These are phyloP conservation scores for Aureobasidium sp. DNA, from an alignment of 2,329 filamentous ascomycete genomes.

Conservation along the genomic window DNA sequence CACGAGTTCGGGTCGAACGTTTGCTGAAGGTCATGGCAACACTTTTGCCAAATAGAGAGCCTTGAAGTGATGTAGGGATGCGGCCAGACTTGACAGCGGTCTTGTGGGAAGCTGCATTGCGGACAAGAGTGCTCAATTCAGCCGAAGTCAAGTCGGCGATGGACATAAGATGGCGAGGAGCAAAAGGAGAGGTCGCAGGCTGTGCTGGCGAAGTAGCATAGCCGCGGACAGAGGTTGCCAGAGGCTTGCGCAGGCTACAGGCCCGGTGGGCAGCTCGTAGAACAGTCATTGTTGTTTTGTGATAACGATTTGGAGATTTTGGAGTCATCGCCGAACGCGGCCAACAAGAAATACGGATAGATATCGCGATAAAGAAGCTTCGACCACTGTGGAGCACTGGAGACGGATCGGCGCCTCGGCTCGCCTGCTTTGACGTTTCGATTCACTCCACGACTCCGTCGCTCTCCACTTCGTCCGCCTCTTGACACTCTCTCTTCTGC, in stretches of 20 bases:
- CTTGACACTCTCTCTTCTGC: not conserved
- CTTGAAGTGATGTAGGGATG: conserved; percentile 49
- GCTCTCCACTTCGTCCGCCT: not conserved
- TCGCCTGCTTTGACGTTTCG: not conserved
- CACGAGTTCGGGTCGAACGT: conserved; percentile 82
- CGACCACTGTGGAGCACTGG: not conserved
- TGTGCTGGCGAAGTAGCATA: conserved; percentile 22
- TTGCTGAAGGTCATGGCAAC: conserved; percentile 97
- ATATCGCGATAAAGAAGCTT: not conserved
- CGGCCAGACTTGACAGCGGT: conserved; percentile 59
- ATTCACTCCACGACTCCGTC: not conserved
- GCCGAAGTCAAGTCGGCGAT: conserved; percentile 74
- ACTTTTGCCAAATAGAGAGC: conserved; percentile 63
- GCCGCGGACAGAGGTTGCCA: not conserved
- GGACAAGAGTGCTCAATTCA: conserved; percentile 74
- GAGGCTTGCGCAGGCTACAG: not conserved
- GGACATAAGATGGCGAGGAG: conserved; percentile 80
- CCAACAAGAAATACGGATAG: not conserved
- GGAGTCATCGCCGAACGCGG: conserved; percentile 4
- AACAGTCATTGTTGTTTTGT: conserved; percentile 1
- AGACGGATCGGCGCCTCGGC: not conserved
- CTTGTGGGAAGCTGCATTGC: conserved; percentile 74
- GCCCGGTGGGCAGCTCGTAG: conserved; percentile 1
- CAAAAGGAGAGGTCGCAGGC: conserved; percentile 44
- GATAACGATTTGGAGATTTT: not conserved